Percentiles rank a stretch among this genome's conserved stretches.
These are phyloP conservation scores for Cystofilobasidium ferigula DNA, from an alignment of 768 basidiomycete genomes.

Conservation along the genomic window DNA sequence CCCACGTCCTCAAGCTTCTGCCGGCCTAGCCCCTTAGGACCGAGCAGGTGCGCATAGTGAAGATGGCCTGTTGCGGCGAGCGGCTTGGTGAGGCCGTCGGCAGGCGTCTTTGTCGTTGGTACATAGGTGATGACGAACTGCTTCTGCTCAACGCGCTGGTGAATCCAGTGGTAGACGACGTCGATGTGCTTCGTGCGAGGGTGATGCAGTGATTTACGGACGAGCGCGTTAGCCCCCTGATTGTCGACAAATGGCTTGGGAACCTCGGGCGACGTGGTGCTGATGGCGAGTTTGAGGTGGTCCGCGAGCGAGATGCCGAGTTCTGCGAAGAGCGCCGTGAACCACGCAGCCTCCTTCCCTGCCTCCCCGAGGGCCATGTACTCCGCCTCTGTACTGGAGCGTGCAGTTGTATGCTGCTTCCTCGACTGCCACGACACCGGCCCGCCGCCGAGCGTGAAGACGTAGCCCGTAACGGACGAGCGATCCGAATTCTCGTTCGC, in stretches of 20 bases:
- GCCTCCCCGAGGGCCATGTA: conserved; percentile 26
- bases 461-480: not conserved
- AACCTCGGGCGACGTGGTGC: not conserved
- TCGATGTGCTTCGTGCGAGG: conserved; percentile 43
- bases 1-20: not conserved
- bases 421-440: conserved; percentile 4
- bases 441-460: not conserved
- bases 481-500: not conserved
- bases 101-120: conserved; percentile 37
- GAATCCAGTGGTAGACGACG: conserved; percentile 41
- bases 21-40: not conserved
- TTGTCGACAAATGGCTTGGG: conserved; percentile 39
- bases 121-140: conserved; percentile 34
- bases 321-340: conserved; percentile 9
- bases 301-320: conserved; percentile 13
- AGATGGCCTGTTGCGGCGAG: conserved; percentile 25
- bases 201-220: conserved; percentile 39
- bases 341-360: conserved; percentile 18
- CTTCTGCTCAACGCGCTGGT: conserved; percentile 32
- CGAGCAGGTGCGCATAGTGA: not conserved
- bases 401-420: not conserved
- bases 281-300: not conserved
- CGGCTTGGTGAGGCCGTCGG: conserved; percentile 42
- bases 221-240: conserved; percentile 38
- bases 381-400: conserved; percentile 31